phyloP scores from a whole-genome alignment of 805 yeast species.

The Metschnikowia picachoensis region DNA sequence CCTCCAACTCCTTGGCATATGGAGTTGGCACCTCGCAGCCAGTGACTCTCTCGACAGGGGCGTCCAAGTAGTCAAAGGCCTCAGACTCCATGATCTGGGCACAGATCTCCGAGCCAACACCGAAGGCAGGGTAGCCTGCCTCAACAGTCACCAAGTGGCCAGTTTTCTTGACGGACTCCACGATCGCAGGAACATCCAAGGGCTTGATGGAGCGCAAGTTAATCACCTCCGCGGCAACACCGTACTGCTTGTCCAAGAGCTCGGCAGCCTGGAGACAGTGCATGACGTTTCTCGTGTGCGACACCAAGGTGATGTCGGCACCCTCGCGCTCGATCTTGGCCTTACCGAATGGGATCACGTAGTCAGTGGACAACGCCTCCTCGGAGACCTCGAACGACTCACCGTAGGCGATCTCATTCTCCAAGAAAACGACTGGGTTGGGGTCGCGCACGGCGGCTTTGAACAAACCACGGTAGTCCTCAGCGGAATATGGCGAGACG shows the following conservation, averaged over 20 bases:
- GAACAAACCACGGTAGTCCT: constrained; percentile 91
- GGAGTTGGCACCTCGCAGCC: constrained; percentile 99
- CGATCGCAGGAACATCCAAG: constrained; percentile 80
- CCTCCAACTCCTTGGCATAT: constrained; percentile 92
- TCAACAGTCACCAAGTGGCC: constrained; percentile 95
- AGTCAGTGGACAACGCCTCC: constrained; percentile 86
- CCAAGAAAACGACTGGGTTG: constrained; percentile 93
- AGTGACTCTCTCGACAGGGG: constrained; percentile 97
- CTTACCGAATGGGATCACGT: constrained; percentile 86
- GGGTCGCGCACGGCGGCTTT: constrained; percentile 99
- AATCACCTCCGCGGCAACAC: constrained; percentile 87
- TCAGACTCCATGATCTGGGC: constrained; percentile 98
- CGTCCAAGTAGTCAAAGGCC: constrained; percentile 96
- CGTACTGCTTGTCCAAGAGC: constrained; percentile 74
- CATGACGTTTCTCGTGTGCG: constrained; percentile 89
- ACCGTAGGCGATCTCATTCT: constrained; percentile 93
- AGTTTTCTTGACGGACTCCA: constrained; percentile 91
- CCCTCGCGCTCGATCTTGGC: constrained; percentile 96
- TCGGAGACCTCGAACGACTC: constrained; percentile 86
- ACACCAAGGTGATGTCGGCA: constrained; percentile 80
- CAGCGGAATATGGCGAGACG: constrained; percentile 90
- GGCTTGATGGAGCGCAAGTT: constrained; percentile 98
- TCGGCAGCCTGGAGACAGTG: constrained; percentile 90
- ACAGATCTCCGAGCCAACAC: constrained; percentile 97
- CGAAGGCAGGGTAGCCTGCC: constrained; percentile 96